phyloP scores from a whole-genome alignment of 2,329 filamentous ascomycete species.

The Xylariaceae sp. region DNA sequence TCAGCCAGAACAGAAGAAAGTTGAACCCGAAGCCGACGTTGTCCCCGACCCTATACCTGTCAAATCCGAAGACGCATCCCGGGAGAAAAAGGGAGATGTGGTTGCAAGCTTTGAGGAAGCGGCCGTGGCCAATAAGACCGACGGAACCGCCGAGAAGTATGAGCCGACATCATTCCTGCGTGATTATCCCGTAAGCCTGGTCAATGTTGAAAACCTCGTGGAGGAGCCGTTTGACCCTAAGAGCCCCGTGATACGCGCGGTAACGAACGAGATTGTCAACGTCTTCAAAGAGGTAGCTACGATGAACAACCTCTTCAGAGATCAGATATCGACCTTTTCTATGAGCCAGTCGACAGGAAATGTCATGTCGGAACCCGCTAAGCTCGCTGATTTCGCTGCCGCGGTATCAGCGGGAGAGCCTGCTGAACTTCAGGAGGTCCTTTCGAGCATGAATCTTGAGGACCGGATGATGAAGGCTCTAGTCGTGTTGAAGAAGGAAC shows the following conservation, averaged over 20 bases:
- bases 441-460: conserved; percentile 85
- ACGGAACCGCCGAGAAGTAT: conserved; percentile 52
- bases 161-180: conserved; percentile 88
- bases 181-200: conserved; percentile 87
- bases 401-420: conserved; percentile 94
- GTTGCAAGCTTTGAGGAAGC: conserved; percentile 95
- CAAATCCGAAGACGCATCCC: conserved; percentile 46
- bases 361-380: conserved; percentile 88
- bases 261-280: conserved; percentile 97
- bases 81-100: conserved; percentile 82
- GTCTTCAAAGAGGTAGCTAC: conserved; percentile 96
- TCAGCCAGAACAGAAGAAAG: conserved; percentile 46
- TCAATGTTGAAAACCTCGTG: conserved; percentile 87
- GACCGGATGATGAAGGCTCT: conserved; percentile 88
- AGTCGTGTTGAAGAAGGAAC: conserved; percentile 90
- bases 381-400: conserved; percentile 93
- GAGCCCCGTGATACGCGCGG: conserved; percentile 79
- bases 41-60: conserved; percentile 55
- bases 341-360: conserved; percentile 94
- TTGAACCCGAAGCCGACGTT: conserved; percentile 44
- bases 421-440: conserved; percentile 83
- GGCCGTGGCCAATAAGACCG: conserved; percentile 55
- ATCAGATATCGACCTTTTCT: conserved; percentile 95
- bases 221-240: conserved; percentile 90
- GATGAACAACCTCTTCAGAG: conserved; percentile 90